Percentiles rank a stretch among this genome's conserved stretches.
phyloP scores from a whole-genome alignment of 108 stramenopile genomes.

The Nitzschia sp. region DNA sequence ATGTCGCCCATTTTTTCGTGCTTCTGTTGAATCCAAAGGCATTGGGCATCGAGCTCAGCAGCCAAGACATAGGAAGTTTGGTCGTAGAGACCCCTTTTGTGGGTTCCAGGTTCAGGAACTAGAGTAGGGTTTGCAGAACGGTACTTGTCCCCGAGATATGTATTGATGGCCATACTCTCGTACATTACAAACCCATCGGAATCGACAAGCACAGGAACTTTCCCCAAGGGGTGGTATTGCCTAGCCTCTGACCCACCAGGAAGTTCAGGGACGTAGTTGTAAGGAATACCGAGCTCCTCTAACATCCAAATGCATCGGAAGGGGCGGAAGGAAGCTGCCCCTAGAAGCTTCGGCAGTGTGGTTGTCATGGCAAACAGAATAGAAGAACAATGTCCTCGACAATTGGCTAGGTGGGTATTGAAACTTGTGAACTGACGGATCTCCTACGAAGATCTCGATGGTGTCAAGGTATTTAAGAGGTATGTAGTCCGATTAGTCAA shows the following conservation, averaged over 20 bases:
- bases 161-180: constrained; percentile 81
- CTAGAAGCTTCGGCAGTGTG: constrained; percentile 42
- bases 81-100: constrained; percentile 65
- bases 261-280: constrained; percentile 31
- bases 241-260: constrained; percentile 42
- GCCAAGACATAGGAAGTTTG: constrained; percentile 51
- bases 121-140: constrained; percentile 32
- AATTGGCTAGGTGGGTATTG: too few relatives aligned
- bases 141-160: constrained; percentile 64
- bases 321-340: constrained; percentile 56
- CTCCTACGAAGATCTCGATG: too few relatives aligned
- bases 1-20: constrained; percentile 53
- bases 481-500: too few relatives aligned
- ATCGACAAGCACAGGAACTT: constrained; percentile 66
- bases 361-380: too few relatives aligned
- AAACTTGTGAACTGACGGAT: too few relatives aligned
- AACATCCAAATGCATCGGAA: constrained; percentile 85
- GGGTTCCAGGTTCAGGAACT: constrained; percentile 64
- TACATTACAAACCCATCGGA: constrained; percentile 48
- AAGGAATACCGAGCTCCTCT: constrained; percentile 63
- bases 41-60: constrained; percentile 75
- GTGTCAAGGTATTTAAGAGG: too few relatives aligned
- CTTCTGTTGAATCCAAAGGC: constrained; percentile 77
- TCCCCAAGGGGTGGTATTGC: constrained; percentile 63
- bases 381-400: too few relatives aligned